Base-by-base conservation (phyloP, 768 basidiomycete genomes). In the Pulveroboletus sp. region DNA sequence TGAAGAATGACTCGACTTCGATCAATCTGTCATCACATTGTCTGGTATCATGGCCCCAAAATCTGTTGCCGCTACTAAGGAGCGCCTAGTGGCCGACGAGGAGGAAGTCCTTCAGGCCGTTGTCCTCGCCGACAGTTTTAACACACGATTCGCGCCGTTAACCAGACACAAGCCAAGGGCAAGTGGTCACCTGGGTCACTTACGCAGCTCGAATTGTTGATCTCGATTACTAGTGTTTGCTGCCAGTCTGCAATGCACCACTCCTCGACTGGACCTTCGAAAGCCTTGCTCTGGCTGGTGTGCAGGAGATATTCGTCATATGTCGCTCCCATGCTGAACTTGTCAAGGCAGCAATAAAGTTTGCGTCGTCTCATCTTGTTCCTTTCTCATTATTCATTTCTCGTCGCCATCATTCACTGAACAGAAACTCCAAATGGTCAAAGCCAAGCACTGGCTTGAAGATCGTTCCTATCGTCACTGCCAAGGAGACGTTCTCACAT, bases 251-350 rank as follows among this genome's bases (percentile, higher is more conserved):
- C 71, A 97, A 97, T 68, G 87, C 89, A 0, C 87, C 94, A 5
- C 71, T 99, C 25, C 76, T 99, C 29, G 90, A 92, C 59, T 98
- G 95, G 94, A 97, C 97, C 4, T 85, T 98, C 51, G 97, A 99
- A 65, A 88, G 88, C 65, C 80, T 99, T 31, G 85, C 91, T 24
- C 75, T 97, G n/a, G 91, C 93, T 29, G 93, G 93, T 45, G 93
- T 99, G 31, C 90, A 94, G 65, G 91, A 97, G 70, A 89, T 97
- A 50, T 95, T 97, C 65, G 87, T 99, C 39, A 84, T 98, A 59
- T 94, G 94, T 65, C 82, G 90, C 51, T 94, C 92, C 42, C 90
- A 95, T 67, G 82, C 91, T 9, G 85, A 87, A 43, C 84, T 87
- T 59, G 85, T 97, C 59, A 88, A 91, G 64, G 75, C 79, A 13